Base-by-base conservation (phyloP, 169 alveolate species). In the Perkinsus chesapeaki region DNA sequence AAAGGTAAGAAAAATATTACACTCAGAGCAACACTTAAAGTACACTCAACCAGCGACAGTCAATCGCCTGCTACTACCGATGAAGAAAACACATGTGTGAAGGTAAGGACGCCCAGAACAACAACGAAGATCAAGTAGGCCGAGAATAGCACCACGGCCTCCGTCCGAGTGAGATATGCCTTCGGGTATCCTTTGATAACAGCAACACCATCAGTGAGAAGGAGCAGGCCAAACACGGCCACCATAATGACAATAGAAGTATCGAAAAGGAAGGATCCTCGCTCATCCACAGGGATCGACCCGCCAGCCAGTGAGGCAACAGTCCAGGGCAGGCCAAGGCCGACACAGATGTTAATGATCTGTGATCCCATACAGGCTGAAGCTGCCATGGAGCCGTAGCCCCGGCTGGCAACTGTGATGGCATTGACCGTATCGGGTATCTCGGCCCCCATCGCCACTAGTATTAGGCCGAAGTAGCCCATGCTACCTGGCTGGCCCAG, bases 371-470 rank as follows among this genome's bases (percentile, higher is more conserved):
- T 37, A 39, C 93, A 91, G 0, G 93, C 93, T 47, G 93, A 91
- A 0, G 48, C 73, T 23, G 93, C 93, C 93, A 91, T 91, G 0
- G 93, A 91, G 73, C 93, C 93, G 39, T 39, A 37, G 20, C 93
- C 93, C 31, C 93, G 93, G 0, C 39, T 39, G 39, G 93, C 93
- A 12, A 91, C 93, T 12, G 93, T 91, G 27, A 91, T 48, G 39
- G 93, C 47, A 43, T 91, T 91, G 3, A 91, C 73, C 1, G 93
- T 36, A n/a, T 91, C 93, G 38, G 93, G 93, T n/a, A 91, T 91
- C 93, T 91, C 93, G 27, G 93, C 93, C 27, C 93, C 93, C 9
- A 39, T n/a, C 5, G 93, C 93, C 31, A 91, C 93, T 39, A 91
- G 73, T 1, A 47, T 39, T 39, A 91, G 73, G n/a, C 93, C 93